Evolutionary conservation across 352 stramenopile genomes (phyloP), one percentile per base, ranked within the genome.

Genomic region (Globisporangium middletonii): DNA sequence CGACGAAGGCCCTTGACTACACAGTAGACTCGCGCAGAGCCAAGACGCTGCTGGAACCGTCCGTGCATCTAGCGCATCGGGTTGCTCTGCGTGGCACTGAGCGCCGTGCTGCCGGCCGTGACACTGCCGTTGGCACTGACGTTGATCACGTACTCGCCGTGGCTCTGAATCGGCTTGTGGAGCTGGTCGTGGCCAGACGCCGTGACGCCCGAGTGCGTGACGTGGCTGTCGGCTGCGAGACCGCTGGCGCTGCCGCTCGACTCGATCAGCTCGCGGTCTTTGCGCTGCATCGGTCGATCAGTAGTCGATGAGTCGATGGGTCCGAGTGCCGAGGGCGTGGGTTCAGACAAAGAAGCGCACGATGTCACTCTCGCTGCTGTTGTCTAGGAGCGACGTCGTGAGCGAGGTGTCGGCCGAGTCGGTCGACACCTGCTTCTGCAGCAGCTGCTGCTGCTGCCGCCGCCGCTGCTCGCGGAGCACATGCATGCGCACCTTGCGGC

Each of bases 401-500:
- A 59, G 53, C 37, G 59, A 49, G 7, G 58, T 59, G 44, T 59
- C 53, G 26, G 35, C 59, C 26, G 53, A 65, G 16, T 59, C 33
- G 7, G 53, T 37, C 19, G 59, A 59, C 59, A 59, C 16, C 47
- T 65, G 53, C 52, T 65, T 65, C 41, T 60, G 53, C 26, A 62
- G 55, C 51, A 64, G 23, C 50, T 50, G 37, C 44, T 50, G 44
- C 23, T 57, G 55, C 44, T 50, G 44, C 23, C 53, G 55, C 23
- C 60, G 57, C 54, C 55, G 54, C 49, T 62, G 43, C 18, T 54
- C 50, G 50, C 50, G 55, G 8, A 62, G 53, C 53, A 66, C 53
- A 61, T 66, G 60, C 55, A 62, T 61, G 57, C 57, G 62, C 57
- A 68, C 57, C 57, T 65, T 65, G 49, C 62, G 62, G 38, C 62